Evolutionary conservation across 441 rosid genomes (phyloP), one percentile per base, ranked within the genome.

Genomic region (Pelargonium citronellum): DNA sequence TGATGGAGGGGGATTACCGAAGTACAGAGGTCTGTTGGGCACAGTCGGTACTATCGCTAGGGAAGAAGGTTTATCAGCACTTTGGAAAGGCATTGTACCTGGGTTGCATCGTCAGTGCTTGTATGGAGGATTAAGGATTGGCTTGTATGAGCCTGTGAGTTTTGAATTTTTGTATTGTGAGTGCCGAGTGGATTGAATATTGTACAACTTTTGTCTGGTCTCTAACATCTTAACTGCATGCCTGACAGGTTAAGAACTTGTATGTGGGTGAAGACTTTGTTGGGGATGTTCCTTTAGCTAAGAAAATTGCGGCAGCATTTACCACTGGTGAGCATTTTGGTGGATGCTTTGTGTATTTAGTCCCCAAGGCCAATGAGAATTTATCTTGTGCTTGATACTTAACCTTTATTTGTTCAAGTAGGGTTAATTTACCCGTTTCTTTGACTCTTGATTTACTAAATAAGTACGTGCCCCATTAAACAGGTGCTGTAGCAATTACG

Each of bases 31-130:
- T 64, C 74, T 92, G 92, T 81, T 92, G 81, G 98, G 99, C 47
- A 92, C 98, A 1, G 98, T 92, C 71, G 92, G 83, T 66, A 90
- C 97, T 76, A 92, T 95, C 71, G 98, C 89, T 34, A 82, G 86
- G 83, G 99, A 95, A 85, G 99, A 95, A 83, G 98, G 99, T 24
- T 68, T 89, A 19, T 73, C 90, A 6, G 79, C 99, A 6, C 91
- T 95, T 12, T 95, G 99, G 99, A 95, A 92, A 87, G 98, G 99
- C 71, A 82, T 90, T 71, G 81, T 95, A n/a, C 99, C 99, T 0
- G 99, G 97, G 19, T 82, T 95, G 73, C 99, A 95, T 80, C 91
- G 99, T 20, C 99, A 92, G 69, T 90, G 98, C 75, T 67, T 95
- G 13, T 91, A 74, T 74, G 99, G 99, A 74, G 99, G 99, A 57